Evolutionary conservation across 2,329 filamentous ascomycete species (phyloP).

Genomic region (Aspergillus glaucus): DNA sequence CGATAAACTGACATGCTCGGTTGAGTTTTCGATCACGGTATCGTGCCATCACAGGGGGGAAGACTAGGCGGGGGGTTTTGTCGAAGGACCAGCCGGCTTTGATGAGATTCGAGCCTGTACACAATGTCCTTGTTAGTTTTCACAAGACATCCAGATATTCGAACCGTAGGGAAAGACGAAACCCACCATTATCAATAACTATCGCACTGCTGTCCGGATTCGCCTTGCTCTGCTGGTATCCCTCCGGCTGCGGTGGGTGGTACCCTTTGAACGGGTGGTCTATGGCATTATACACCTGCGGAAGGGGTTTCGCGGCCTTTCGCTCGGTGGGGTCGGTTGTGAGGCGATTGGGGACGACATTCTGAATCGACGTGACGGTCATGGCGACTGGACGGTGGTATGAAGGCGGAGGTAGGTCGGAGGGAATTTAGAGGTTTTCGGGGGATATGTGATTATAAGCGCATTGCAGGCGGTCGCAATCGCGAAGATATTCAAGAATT

Average conservation of each 20-base stretch:
- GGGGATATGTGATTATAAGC: not conserved
- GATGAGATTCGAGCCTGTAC: constrained; percentile 72
- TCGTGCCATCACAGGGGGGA: constrained; percentile 87
- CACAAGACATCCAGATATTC: no score
- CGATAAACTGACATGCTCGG: constrained; percentile 87
- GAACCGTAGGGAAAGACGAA: not conserved
- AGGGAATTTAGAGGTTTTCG: not conserved
- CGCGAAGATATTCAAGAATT: no score
- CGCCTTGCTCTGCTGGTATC: constrained; percentile 62
- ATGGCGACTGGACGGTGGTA: constrained; percentile 22
- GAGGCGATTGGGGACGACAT: constrained; percentile 31
- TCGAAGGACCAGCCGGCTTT: constrained; percentile 97
- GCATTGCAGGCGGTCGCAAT: not conserved
- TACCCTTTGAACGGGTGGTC: constrained; percentile 59
- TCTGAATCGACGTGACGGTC: constrained; percentile 39
- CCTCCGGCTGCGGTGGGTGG: constrained; percentile 56
- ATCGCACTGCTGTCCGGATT: constrained; percentile 63
- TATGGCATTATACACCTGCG: constrained; percentile 48
- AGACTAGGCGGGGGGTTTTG: constrained; percentile 65
- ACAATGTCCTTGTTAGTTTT: not conserved
- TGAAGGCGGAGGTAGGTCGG: not conserved
- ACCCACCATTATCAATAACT: constrained; percentile 91
- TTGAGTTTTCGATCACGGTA: constrained; percentile 92
- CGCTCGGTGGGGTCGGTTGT: constrained; percentile 39
- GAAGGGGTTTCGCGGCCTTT: constrained; percentile 49